Conservation (phyloP, 257 asterid species). For the Forsythia suspensa region DNA sequence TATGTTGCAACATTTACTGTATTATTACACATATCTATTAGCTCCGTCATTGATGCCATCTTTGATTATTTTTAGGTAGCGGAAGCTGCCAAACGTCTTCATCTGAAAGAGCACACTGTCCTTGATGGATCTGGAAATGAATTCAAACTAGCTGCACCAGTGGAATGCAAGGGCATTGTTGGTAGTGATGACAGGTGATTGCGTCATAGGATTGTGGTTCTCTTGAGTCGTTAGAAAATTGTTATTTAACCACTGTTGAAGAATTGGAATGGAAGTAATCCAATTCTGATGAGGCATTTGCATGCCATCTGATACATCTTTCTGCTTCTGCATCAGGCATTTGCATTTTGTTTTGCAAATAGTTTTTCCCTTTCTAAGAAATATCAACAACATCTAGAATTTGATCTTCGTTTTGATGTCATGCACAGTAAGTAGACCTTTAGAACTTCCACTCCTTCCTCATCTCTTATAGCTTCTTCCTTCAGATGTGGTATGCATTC, state of each 20-base stretch:
- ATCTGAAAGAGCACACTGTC: conserved; percentile 85
- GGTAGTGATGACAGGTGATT: conserved; percentile 97
- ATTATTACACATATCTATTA: background rate
- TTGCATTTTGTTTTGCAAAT: background rate
- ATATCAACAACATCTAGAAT: no score
- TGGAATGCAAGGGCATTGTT: conserved; percentile 97
- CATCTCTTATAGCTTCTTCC: conserved; percentile 1
- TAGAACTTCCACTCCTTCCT: background rate
- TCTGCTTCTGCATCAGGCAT: background rate
- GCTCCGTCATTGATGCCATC: background rate
- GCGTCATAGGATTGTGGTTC: conserved; percentile 4
- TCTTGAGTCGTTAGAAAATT: background rate
- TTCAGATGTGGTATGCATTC: background rate
- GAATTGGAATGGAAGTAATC: background rate
- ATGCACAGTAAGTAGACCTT: background rate
- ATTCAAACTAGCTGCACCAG: conserved; percentile 92
- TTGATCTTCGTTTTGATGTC: background rate
- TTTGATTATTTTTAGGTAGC: conserved; percentile 50
- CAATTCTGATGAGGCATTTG: background rate
- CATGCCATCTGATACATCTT: background rate
- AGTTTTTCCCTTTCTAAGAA: background rate
- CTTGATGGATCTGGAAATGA: conserved; percentile 83
- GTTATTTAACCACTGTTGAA: background rate
- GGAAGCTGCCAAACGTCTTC: conserved; percentile 91
- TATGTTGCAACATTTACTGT: background rate